Percentiles rank a stretch among this genome's conserved stretches.
phyloP scores from a whole-genome alignment of 352 stramenopile genomes.

The Blastocystis sp. region DNA sequence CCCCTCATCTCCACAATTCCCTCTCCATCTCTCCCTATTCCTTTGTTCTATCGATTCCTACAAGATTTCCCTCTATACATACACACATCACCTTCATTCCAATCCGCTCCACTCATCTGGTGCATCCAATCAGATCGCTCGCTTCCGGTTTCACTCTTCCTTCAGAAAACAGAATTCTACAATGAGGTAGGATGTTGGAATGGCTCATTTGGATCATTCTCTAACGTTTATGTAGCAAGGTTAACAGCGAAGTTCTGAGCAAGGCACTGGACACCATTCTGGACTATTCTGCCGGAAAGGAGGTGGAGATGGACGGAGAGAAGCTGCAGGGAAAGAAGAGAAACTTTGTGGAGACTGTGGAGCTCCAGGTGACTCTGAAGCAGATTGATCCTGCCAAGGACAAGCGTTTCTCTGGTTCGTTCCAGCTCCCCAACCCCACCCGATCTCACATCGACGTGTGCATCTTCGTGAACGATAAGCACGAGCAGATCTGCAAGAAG shows the following conservation, averaged over 20 bases:
- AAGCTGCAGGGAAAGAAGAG: constrained; percentile 95
- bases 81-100: too few species aligned
- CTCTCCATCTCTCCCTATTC: too few species aligned
- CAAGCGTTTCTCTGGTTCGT: constrained; percentile 98
- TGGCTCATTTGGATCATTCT: neutral
- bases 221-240: constrained; percentile 67
- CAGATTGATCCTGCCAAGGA: constrained; percentile 99
- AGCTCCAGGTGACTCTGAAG: constrained; percentile 95
- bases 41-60: too few species aligned
- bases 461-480: constrained; percentile 92
- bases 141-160: too few species aligned
- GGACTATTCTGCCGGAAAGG: constrained; percentile 78
- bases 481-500: constrained; percentile 93
- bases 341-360: constrained; percentile 97
- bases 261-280: constrained; percentile 88
- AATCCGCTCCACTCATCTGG: too few species aligned
- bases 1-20: too few species aligned
- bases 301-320: constrained; percentile 68
- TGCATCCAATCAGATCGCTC: too few species aligned
- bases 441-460: constrained; percentile 86
- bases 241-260: constrained; percentile 87
- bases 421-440: constrained; percentile 89
- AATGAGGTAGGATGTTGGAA: neutral
- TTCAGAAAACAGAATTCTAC: too few species aligned
- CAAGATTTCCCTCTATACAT: too few species aligned